A percentile compares a stretch with the other conserved stretches of the same genome.
Conservation (phyloP, 257 asterid genomes). For the Solanum etuberosum region DNA sequence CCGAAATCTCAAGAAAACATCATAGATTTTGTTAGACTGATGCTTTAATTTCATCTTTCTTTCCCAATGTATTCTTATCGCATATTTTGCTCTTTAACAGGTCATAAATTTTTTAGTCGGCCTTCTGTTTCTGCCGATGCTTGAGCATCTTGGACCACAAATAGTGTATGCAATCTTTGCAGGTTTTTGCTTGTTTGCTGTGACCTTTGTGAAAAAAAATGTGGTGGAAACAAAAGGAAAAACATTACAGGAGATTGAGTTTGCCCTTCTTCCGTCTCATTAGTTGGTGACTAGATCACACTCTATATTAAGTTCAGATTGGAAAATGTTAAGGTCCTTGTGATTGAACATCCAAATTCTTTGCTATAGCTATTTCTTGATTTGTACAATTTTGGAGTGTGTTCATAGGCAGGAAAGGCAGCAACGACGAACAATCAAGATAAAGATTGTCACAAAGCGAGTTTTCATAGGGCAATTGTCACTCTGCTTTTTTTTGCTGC, state of each 20-base stretch:
- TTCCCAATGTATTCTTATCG: not conserved
- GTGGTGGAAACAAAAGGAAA: slow-evolving; percentile 87
- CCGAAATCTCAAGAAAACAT: not conserved
- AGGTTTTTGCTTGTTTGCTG: slow-evolving; percentile 43
- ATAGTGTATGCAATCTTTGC: slow-evolving; percentile 52
- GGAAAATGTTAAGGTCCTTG: not conserved
- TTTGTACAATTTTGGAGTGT: not conserved
- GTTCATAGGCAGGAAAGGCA: not conserved
- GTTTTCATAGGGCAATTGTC: not conserved
- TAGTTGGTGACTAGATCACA: not conserved
- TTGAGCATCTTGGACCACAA: slow-evolving; percentile 72
- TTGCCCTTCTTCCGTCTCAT: slow-evolving; percentile 50
- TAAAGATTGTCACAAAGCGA: not conserved
- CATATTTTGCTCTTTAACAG: slow-evolving; percentile 19
- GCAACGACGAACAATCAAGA: not conserved
- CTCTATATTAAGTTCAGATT: not conserved
- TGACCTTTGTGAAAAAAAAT: slow-evolving; percentile 41
- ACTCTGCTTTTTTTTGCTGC: not conserved
- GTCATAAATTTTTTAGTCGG: slow-evolving; percentile 76
- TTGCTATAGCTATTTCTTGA: not conserved
- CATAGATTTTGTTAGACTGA: not conserved
- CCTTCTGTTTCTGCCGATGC: slow-evolving; percentile 56
- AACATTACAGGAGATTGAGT: slow-evolving; percentile 79
- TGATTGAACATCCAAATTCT: not conserved
- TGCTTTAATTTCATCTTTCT: not conserved